These are phyloP conservation scores for Dendrocalamus latiflorus DNA, from an alignment of 202 grass and related monocot genomes.

Conservation along the genomic window DNA sequence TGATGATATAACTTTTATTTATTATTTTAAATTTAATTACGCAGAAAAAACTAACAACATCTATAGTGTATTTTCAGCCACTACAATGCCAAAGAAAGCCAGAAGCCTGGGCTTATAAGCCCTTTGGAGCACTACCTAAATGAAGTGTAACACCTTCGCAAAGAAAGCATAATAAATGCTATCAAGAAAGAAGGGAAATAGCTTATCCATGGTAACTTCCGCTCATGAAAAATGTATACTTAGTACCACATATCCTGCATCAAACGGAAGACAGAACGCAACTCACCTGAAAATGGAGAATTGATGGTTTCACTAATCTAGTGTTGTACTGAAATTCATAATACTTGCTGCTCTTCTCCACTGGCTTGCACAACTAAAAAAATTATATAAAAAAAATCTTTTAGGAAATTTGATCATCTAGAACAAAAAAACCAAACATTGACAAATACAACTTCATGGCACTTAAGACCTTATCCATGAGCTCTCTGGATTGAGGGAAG, in stretches of 20 bases:
- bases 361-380: slow-evolving; percentile 68
- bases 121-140: not conserved
- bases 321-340: slow-evolving; percentile 82
- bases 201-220: not conserved
- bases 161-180: not conserved
- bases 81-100: too few species aligned
- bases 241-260: not conserved
- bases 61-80: too few species aligned
- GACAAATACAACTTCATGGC: not conserved
- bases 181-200: not conserved
- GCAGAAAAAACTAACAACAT: too few species aligned
- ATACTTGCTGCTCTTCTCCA: slow-evolving; percentile 62
- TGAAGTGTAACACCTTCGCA: not conserved
- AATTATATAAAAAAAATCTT: not conserved
- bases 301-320: slow-evolving; percentile 64
- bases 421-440: slow-evolving; percentile 21
- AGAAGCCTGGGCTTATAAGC: too few species aligned
- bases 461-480: slow-evolving; percentile 66
- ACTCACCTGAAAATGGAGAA: slow-evolving; percentile 86
- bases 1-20: too few species aligned
- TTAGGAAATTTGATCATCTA: slow-evolving; percentile 28
- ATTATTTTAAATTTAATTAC: too few species aligned
- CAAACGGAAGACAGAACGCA: not conserved
- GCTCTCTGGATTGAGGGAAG: slow-evolving; percentile 59
- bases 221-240: not conserved